Percentiles rank a stretch among this genome's conserved stretches.
These are phyloP conservation scores for Penicillium tannophilum DNA, from an alignment of 495 filamentous ascomycete species.

Conservation along the genomic window DNA sequence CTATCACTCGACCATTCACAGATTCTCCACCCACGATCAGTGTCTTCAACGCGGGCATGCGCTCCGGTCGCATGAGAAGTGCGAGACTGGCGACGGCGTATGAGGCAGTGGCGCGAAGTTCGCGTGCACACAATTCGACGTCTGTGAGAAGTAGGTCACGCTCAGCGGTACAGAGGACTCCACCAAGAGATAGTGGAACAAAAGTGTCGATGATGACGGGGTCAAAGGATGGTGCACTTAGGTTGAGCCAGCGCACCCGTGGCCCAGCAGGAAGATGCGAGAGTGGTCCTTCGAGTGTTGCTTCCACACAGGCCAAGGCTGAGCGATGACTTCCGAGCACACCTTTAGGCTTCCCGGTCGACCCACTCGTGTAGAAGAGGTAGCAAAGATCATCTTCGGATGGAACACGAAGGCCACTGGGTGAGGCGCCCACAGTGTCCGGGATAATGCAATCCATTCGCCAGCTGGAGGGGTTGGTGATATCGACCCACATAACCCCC, in stretches of 20 bases:
- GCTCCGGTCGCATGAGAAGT: slow-evolving; percentile 1
- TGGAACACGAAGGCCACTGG: background rate
- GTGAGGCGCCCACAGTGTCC: background rate
- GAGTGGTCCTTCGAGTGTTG: slow-evolving; percentile 24
- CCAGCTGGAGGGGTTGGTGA: background rate
- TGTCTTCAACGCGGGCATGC: slow-evolving; percentile 29
- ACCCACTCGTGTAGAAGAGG: slow-evolving; percentile 85
- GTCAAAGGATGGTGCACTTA: slow-evolving; percentile 3
- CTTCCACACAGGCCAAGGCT: slow-evolving; percentile 68
- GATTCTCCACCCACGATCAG: slow-evolving; percentile 39
- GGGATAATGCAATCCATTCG: background rate
- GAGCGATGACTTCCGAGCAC: slow-evolving; percentile 74
- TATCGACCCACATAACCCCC: slow-evolving; percentile 1
- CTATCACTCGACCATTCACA: slow-evolving; percentile 31
- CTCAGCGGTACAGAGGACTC: slow-evolving; percentile 42
- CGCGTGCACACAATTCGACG: slow-evolving; percentile 22
- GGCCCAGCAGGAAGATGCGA: slow-evolving; percentile 3
- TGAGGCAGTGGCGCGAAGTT: background rate
- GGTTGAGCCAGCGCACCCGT: slow-evolving; percentile 68
- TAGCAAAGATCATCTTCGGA: slow-evolving; percentile 62
- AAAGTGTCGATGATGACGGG: slow-evolving; percentile 4
- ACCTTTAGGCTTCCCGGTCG: slow-evolving; percentile 83
- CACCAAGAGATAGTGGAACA: background rate
- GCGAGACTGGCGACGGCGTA: slow-evolving; percentile 25
- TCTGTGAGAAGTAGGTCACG: slow-evolving; percentile 27